Percentiles rank a stretch among this genome's conserved stretches.
These are phyloP conservation scores for Mychonastes homosphaera DNA, from an alignment of 139 green algal genomes.

Conservation along the genomic window DNA sequence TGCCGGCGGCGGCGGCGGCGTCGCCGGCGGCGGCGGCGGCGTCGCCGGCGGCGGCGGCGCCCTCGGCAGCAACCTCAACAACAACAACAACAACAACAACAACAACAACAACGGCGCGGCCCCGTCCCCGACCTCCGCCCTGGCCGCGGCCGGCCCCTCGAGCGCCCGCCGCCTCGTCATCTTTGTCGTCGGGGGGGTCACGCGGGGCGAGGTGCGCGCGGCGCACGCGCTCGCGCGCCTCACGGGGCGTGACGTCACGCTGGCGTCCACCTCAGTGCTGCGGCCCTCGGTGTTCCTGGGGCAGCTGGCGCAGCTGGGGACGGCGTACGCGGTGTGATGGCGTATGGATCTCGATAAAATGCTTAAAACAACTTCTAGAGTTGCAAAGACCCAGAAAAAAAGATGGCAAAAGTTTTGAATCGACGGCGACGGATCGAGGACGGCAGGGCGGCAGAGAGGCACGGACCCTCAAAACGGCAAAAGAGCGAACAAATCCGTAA, in stretches of 20 bases:
- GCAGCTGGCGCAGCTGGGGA: constrained; percentile 32
- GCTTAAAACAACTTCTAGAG: too few relatives aligned
- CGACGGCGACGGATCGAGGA: too few relatives aligned
- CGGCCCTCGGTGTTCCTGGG: constrained; percentile 55
- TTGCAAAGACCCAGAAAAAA: too few relatives aligned
- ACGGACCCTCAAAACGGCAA: too few relatives aligned
- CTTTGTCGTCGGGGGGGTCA: constrained; percentile 81
- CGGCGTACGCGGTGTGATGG: too few relatives aligned
- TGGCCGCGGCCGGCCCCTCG: not conserved
- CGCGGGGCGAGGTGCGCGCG: constrained; percentile 68
- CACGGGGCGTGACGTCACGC: constrained; percentile 60
- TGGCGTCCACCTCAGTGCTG: constrained; percentile 68
- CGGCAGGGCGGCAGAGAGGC: too few relatives aligned
- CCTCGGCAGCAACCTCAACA: not conserved
- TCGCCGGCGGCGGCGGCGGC: not conserved
- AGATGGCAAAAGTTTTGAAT: too few relatives aligned
- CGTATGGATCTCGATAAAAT: too few relatives aligned
- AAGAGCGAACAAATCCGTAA: too few relatives aligned
- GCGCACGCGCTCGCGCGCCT: constrained; percentile 53
- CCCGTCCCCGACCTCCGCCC: not conserved
- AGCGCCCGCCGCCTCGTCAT: constrained; percentile 52
- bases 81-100: too few relatives aligned
- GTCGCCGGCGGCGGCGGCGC: not conserved
- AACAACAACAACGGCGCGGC: not conserved
- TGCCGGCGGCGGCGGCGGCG: not conserved